Evolutionary conservation across 768 basidiomycete species (phyloP), one percentile per base, ranked within the genome.

Genomic region (Rhodotorula taiwanensis): DNA sequence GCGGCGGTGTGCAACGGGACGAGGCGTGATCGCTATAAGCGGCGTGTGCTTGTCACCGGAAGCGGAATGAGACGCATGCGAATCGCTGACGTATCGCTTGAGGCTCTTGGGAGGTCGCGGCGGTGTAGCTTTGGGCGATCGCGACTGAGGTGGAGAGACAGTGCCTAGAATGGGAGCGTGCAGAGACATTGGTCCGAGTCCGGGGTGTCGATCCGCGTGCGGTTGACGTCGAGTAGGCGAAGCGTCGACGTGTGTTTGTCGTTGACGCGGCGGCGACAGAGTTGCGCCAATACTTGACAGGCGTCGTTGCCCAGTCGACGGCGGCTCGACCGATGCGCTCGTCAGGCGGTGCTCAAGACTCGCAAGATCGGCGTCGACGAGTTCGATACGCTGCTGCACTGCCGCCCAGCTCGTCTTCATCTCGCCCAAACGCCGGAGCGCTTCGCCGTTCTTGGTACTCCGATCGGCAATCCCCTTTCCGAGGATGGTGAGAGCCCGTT

Each of bases 401-500:
- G 81, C 84, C 64, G 82, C 81, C 91, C 91, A 95, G 52, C 89
- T 81, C 69, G 87, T 84, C 25, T 86, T 86, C 66, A 89, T 89
- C 72, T 95, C 93, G 4, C 87, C 86, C 74, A 89, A 89, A 70
- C 90, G 80, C 64, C 93, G 82, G 52, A 98, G 77, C 39, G 90
- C 90, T 78, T 97, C 94, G 2, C 94, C 94, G 67, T 97, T 98
- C 82, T 91, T 93, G 27, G 93, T 97, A 9, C 91, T 86, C 58
- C 93, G 84, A 67, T 95, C 92, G 60, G 84, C 83, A 33, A 97
- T 87, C 30, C 92, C 92, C 76, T 90, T 95, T 75, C 91, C 90
- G 71, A 98, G 87, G 71, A 95, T 92, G 30, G 87, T 84, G 30
- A 98, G 81, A 51, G 94, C 92, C 73, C 94, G 92, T 11, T 85